Base-by-base conservation (phyloP, 1,284 basidiomycete genomes). In the Moniliophthora roreri region DNA sequence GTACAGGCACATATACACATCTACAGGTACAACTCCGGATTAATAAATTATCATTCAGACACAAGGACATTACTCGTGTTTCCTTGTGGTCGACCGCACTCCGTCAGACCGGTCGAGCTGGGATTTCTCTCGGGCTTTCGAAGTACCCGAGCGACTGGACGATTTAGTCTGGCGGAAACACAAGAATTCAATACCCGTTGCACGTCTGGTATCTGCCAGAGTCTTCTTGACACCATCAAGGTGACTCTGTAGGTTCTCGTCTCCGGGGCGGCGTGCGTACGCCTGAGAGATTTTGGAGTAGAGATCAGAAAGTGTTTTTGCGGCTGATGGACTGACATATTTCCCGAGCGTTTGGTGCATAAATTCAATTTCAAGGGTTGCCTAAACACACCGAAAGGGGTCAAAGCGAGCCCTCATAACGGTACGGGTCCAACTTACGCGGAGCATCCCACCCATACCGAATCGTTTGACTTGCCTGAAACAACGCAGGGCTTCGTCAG, bases 331-430 rank as follows among this genome's bases (percentile, higher is more conserved):
- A 3, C 91, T 91, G 42, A 98, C 89, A 68, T 95, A 96, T 56
- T 89, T 86, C 26, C 88, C 84, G 37, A 99, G 78, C 4, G 92
- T 95, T 73, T 98, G 96, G 70, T 99, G 95, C 73, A 98, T 85
- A 73, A 98, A 99, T 72, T 99, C 97, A 62, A 98, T 98, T 72
- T 99, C 97, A 26, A 99, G 84, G 2, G 97, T 99, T 2, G 97
- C 96, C 89, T 97, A 63, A 24, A 34, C 18, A 32, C 20, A 44
- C 15, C 20, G 32, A 34, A 39, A 34, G 20, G 48, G n/a, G 16
- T 18, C 18, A 37, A 48, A 35, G 50, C 20, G 34, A 55, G 46
- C 28, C 28, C 28, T 32, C 28, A 11, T 32, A 32, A 32, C 28
- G 28, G 28, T 32, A 32, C 23, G 41, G 32, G 48, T 24, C 21